Evolutionary conservation across 2,329 filamentous ascomycete genomes (phyloP).

Genomic region (Phyllosticta capitalensis): DNA sequence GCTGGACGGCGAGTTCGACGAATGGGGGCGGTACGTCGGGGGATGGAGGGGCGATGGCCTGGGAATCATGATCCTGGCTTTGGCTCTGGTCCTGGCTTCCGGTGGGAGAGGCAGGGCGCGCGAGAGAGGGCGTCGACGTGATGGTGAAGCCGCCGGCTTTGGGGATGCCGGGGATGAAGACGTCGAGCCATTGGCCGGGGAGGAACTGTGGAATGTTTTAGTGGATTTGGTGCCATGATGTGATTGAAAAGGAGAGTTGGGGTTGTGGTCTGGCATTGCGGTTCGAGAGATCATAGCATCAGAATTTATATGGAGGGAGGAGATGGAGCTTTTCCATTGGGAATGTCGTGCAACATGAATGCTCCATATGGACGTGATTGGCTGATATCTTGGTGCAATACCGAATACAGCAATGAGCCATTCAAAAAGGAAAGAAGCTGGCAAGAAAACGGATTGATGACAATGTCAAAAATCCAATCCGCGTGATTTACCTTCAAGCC

Average conservation of each 20-base stretch:
- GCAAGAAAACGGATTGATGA: constrained; percentile 15
- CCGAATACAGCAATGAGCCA: too few relatives aligned
- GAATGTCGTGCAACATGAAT: too few relatives aligned
- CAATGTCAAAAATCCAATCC: background rate
- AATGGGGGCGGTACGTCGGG: constrained; percentile 32
- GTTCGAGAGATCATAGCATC: background rate
- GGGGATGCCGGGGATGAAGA: constrained; percentile 58
- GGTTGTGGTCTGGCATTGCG: background rate
- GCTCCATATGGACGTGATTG: too few relatives aligned
- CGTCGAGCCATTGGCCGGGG: constrained; percentile 83
- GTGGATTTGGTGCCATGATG: background rate
- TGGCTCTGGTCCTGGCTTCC: background rate
- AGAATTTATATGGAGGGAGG: too few relatives aligned
- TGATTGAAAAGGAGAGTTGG: background rate
- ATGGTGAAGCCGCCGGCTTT: constrained; percentile 83
- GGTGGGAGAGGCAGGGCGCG: constrained; percentile 18
- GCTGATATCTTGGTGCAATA: too few relatives aligned
- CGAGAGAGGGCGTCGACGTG: constrained; percentile 53
- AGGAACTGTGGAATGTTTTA: constrained; percentile 48
- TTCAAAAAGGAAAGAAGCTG: background rate
- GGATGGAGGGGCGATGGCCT: constrained; percentile 9
- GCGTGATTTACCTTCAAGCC: constrained; percentile 38
- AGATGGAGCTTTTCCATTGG: too few relatives aligned
- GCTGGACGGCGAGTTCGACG: constrained; percentile 71
- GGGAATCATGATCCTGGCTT: background rate